Percentiles rank a stretch among this genome's conserved stretches.
Evolutionary conservation across 805 yeast genomes (phyloP).

Genomic region (Candida endomychidarum): DNA sequence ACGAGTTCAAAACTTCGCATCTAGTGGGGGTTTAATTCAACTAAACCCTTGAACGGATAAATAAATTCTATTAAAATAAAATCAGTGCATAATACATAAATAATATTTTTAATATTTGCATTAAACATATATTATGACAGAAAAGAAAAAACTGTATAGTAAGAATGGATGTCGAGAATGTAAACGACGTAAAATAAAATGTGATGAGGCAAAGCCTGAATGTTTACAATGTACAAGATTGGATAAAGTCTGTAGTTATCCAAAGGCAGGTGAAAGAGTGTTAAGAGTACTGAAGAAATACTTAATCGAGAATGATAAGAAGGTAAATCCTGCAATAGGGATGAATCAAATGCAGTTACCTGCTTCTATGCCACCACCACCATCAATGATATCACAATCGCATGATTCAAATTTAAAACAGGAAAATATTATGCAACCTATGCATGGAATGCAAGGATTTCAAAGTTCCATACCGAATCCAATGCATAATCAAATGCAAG

Average conservation of each 20-base stretch:
- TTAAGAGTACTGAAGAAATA: constrained; percentile 26
- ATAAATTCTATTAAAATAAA: too few species aligned
- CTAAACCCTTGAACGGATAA: background rate
- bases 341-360: background rate
- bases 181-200: constrained; percentile 43
- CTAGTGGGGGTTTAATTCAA: constrained; percentile 2
- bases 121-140: background rate
- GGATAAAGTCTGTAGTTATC: constrained; percentile 36
- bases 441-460: too few species aligned
- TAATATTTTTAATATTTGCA: too few species aligned
- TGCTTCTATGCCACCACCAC: background rate
- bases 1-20: constrained; percentile 1
- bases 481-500: too few species aligned
- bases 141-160: constrained; percentile 26
- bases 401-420: too few species aligned
- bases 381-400: too few species aligned
- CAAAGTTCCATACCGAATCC: too few species aligned
- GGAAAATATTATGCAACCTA: too few species aligned
- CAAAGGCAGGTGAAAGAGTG: constrained; percentile 36
- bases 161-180: constrained; percentile 43
- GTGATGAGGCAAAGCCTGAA: constrained; percentile 38
- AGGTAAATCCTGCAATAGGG: background rate
- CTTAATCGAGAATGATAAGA: constrained; percentile 8
- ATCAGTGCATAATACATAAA: too few species aligned
- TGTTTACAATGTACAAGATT: constrained; percentile 39